Evolutionary conservation across 257 asterid genomes (phyloP).

Genomic region (Penstemon davidsonii): DNA sequence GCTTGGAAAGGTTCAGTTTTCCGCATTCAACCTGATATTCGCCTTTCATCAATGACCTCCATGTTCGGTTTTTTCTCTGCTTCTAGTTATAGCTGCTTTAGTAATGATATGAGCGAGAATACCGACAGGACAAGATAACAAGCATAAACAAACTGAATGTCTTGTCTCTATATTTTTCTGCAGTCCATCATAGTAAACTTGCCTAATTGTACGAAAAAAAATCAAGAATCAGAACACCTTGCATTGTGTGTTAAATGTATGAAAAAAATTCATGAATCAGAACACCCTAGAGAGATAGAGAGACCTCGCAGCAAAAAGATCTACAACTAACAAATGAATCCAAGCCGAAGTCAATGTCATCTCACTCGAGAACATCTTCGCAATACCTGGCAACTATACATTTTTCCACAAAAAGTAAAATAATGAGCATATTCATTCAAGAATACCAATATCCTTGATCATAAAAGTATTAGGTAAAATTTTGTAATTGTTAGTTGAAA

Average conservation of each 20-base stretch:
- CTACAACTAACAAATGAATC: constrained; percentile 83
- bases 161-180: constrained; percentile 65
- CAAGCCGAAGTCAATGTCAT: constrained; percentile 91
- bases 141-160: constrained; percentile 87
- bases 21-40: constrained; percentile 36
- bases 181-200: constrained; percentile 78
- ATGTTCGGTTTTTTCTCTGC: constrained; percentile 24
- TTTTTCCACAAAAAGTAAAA: not conserved
- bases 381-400: constrained; percentile 68
- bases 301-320: constrained; percentile 91
- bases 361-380: constrained; percentile 87
- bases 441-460: not conserved
- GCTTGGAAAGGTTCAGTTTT: constrained; percentile 45
- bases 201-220: constrained; percentile 43
- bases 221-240: not conserved
- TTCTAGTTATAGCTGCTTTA: constrained; percentile 46
- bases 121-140: constrained; percentile 81
- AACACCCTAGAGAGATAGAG: constrained; percentile 1
- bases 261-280: no score
- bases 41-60: constrained; percentile 32
- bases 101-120: constrained; percentile 71
- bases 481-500: not conserved
- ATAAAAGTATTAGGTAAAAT: not conserved
- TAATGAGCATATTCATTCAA: not conserved
- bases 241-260: no score